Evolutionary conservation across 1,139 yeast genomes (phyloP).

Genomic region (Debaryomycetaceae sp.): DNA sequence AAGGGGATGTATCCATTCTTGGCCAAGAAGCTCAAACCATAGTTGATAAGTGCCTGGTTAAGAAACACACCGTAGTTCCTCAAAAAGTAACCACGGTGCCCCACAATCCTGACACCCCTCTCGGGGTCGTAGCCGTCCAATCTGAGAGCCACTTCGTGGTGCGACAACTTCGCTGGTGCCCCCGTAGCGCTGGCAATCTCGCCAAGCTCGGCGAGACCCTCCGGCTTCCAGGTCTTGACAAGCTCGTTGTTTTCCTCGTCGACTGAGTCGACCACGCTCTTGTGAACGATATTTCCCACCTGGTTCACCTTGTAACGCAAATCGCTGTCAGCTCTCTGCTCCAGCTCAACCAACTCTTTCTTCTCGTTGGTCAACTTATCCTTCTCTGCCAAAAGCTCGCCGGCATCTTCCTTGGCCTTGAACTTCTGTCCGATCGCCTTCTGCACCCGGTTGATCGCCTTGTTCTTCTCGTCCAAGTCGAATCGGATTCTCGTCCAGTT

Average conservation of each 20-base stretch:
- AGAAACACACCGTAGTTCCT: conserved; percentile 94
- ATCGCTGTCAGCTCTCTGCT: conserved; percentile 73
- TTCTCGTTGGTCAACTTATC: conserved; percentile 70
- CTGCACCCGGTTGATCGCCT: conserved; percentile 80
- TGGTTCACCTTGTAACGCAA: conserved; percentile 78
- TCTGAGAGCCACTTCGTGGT: conserved; percentile 91
- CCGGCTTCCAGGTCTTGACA: conserved; percentile 85
- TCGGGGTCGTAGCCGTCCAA: conserved; percentile 98
- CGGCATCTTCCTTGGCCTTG: conserved; percentile 94
- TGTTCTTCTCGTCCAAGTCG: conserved; percentile 86
- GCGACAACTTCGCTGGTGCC: conserved; percentile 78
- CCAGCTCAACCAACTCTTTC: conserved; percentile 60
- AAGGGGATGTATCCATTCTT: conserved; percentile 80
- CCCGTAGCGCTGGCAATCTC: conserved; percentile 71
- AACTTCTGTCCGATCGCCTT: conserved; percentile 89
- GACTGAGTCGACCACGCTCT: conserved; percentile 78
- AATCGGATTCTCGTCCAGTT: conserved; percentile 92
- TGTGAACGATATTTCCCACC: conserved; percentile 93
- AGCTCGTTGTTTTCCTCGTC: conserved; percentile 90
- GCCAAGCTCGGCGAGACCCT: conserved; percentile 50
- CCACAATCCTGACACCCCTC: conserved; percentile 96
- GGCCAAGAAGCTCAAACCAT: conserved; percentile 83
- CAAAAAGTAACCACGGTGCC: conserved; percentile 97
- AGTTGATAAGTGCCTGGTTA: conserved; percentile 96
- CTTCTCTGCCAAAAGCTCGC: conserved; percentile 76